phyloP scores from a whole-genome alignment of 1,284 basidiomycete species.

The Anthracocystis setariae region DNA sequence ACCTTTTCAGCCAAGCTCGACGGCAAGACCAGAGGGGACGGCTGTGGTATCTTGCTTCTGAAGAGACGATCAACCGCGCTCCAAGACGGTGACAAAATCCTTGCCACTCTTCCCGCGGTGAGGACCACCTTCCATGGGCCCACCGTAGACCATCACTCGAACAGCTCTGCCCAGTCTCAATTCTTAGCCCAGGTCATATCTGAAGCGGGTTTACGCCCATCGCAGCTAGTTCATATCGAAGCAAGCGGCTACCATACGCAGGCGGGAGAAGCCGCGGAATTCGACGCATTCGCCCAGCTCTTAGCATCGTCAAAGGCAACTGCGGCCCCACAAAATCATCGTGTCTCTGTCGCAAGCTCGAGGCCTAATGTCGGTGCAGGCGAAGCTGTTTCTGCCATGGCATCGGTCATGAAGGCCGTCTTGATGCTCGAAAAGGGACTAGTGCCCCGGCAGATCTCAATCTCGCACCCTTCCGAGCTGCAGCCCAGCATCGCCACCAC shows the following conservation, averaged over 20 bases:
- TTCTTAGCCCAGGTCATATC: constrained; percentile 22
- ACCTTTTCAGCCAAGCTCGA: constrained; percentile 38
- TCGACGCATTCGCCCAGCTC: constrained; percentile 32
- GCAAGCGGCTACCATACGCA: constrained; percentile 36
- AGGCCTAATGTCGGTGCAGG: constrained; percentile 45
- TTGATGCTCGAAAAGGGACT: constrained; percentile 30
- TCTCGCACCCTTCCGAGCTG: constrained; percentile 17
- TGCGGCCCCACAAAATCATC: not conserved
- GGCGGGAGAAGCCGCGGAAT: constrained; percentile 34
- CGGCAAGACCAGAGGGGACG: constrained; percentile 50
- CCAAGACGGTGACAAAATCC: constrained; percentile 43
- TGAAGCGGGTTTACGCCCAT: constrained; percentile 7
- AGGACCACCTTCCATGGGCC: constrained; percentile 23
- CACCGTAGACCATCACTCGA: not conserved
- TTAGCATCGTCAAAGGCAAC: not conserved
- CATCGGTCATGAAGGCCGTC: constrained; percentile 47
- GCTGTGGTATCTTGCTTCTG: constrained; percentile 46
- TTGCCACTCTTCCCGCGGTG: constrained; percentile 36
- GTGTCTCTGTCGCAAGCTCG: constrained; percentile 32
- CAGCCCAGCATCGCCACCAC: constrained; percentile 21
- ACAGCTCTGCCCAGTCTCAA: constrained; percentile 7
- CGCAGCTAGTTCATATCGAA: constrained; percentile 43
- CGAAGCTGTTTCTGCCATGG: constrained; percentile 48
- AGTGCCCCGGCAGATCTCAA: constrained; percentile 36
- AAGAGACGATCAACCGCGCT: constrained; percentile 49